A percentile compares a stretch with the other conserved stretches of the same genome.
phyloP scores from a whole-genome alignment of 2,329 filamentous ascomycete species.

The Alternaria panax region DNA sequence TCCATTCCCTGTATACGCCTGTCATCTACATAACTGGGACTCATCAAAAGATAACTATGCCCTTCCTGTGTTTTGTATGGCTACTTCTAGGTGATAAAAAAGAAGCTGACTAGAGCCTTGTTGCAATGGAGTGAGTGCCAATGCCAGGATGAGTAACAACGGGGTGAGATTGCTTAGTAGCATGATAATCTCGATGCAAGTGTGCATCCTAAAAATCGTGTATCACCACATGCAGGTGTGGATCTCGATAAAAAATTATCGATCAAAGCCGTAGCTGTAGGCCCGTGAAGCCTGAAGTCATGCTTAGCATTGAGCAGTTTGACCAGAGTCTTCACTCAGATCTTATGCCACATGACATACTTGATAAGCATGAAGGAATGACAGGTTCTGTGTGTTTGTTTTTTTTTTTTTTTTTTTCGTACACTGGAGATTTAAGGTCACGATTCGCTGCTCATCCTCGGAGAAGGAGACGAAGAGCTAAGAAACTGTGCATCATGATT shows the following conservation, averaged over 20 bases:
- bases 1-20: fast-evolving
- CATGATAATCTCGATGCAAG: not conserved
- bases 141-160: not conserved
- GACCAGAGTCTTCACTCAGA: not conserved
- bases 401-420: fast-evolving
- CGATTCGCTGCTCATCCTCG: not conserved
- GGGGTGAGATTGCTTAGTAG: no score
- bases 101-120: not conserved
- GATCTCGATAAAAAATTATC: not conserved
- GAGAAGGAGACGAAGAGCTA: not conserved
- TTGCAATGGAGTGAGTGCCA: not conserved
- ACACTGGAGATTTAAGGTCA: not conserved
- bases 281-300: fast-evolving
- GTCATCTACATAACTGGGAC: not conserved
- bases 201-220: not conserved
- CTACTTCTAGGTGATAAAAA: fast-evolving
- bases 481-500: not conserved
- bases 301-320: fast-evolving
- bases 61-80: not conserved
- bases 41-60: fast-evolving
- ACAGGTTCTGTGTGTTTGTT: no score
- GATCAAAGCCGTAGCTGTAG: not conserved
- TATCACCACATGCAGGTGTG: not conserved
- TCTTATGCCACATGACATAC: not conserved
- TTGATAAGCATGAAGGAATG: not conserved